Evolutionary conservation across 305 asterid genomes (phyloP), one percentile per base, ranked within the genome.

Genomic region (Fraxinus sp.): DNA sequence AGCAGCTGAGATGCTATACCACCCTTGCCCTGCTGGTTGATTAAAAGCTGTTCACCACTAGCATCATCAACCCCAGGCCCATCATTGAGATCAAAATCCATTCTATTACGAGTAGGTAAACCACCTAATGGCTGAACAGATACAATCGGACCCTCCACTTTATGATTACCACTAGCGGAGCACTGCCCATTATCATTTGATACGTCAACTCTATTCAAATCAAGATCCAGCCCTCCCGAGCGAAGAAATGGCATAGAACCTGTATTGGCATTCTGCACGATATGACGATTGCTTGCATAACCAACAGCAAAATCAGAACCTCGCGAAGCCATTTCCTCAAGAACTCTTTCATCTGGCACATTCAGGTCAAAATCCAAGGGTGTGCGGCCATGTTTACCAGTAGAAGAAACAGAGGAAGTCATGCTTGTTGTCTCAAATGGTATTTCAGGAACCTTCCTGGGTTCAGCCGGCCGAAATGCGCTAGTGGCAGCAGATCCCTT

Each of bases 391-490:
- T 78, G 86, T 79, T 89, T 90, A 84, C 90, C 84, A 55, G 91
- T 80, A 32, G 93, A 90, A 71, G 87, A 86, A 80, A 87, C 94
- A 28, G 87, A 9, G n/a, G 30, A 73, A 28, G 83, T 80, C 22
- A 49, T 78, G 81, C 59, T 83, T 26, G 87, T 18, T 18, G 88
- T 57, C 83, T 79, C 82, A 49, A 83, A 49, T 11, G 85, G 87
- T 66, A 77, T 46, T 83, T 90, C 95, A 75, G 82, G 80, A 72
- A 84, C 87, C 87, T 90, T 94, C 75, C 99, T 82, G 64, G 99
- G 98, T 84, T 95, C 99, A 20, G 98, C 98, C 7, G 98, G 99
- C 46, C 98, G 92, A 84, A 95, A 95, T 55, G 98, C 99, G 85
- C 98, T 95, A 7, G 99, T 95, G 46, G 97, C 94, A 64, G 99